Percentiles rank a stretch among this genome's conserved stretches.
Evolutionary conservation across 805 yeast genomes (phyloP).

Genomic region (Saturnispora sanitii): DNA sequence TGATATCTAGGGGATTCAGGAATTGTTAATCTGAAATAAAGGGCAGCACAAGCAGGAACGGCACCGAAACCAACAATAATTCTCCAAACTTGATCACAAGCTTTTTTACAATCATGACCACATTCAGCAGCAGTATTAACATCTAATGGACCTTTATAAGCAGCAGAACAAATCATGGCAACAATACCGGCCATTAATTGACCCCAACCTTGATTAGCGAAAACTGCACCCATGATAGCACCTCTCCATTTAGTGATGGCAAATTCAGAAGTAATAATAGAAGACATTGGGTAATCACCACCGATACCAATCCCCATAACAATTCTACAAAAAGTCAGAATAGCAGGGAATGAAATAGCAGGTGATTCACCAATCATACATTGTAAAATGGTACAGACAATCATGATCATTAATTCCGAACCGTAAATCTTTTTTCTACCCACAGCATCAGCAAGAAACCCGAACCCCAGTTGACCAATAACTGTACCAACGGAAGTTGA

Average conservation of each 20-base stretch:
- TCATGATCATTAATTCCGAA: slow-evolving; percentile 75
- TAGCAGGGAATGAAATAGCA: slow-evolving; percentile 65
- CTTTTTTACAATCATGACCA: slow-evolving; percentile 56
- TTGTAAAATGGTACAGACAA: slow-evolving; percentile 69
- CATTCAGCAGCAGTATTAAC: slow-evolving; percentile 53
- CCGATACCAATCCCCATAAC: slow-evolving; percentile 95
- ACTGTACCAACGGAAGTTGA: slow-evolving; percentile 93
- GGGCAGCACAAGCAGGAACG: slow-evolving; percentile 77
- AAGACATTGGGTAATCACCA: slow-evolving; percentile 91
- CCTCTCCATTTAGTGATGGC: slow-evolving; percentile 96
- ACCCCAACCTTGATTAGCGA: slow-evolving; percentile 96
- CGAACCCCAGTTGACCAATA: slow-evolving; percentile 81
- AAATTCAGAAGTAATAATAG: slow-evolving; percentile 88
- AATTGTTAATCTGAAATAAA: slow-evolving; percentile 85
- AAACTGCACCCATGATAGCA: slow-evolving; percentile 93
- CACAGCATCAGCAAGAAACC: slow-evolving; percentile 66
- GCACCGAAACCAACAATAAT: slow-evolving; percentile 80
- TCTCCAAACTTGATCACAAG: slow-evolving; percentile 94
- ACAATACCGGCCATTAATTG: slow-evolving; percentile 83
- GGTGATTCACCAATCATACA: slow-evolving; percentile 63
- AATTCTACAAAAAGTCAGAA: slow-evolving; percentile 70
- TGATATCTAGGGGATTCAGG: slow-evolving; percentile 93
- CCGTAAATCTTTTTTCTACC: slow-evolving; percentile 90
- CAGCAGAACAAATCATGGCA: slow-evolving; percentile 66
- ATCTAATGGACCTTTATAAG: slow-evolving; percentile 54